phyloP scores from a whole-genome alignment of 257 asterid genomes.

The Fraxinus americana region DNA sequence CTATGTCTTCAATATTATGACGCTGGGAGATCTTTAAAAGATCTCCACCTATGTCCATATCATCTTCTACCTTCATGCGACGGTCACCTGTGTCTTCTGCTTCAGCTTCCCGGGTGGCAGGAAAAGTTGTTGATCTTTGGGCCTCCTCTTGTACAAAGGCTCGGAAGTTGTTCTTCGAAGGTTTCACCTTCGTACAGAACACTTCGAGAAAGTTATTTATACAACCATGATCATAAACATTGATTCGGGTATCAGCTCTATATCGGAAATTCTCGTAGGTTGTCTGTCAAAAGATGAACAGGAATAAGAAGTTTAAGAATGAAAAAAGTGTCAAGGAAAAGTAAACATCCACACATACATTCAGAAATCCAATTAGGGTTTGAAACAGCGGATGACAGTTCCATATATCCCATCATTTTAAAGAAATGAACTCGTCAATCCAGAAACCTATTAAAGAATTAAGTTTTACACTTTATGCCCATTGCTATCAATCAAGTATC shows the following conservation, averaged over 20 bases:
- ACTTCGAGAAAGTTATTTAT: slow-evolving; percentile 77
- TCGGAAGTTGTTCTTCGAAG: slow-evolving; percentile 82
- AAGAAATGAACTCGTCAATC: not conserved
- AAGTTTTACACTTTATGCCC: not conserved
- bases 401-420: not conserved
- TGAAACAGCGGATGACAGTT: not conserved
- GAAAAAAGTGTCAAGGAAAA: not conserved
- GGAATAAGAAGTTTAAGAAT: slow-evolving; percentile 19
- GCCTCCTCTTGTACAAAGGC: slow-evolving; percentile 80
- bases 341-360: not conserved
- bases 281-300: slow-evolving; percentile 55
- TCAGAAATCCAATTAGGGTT: not conserved
- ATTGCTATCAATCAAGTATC: not conserved
- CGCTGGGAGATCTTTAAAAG: slow-evolving; percentile 93
- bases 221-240: slow-evolving; percentile 87
- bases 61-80: slow-evolving; percentile 85
- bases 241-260: slow-evolving; percentile 81
- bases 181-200: slow-evolving; percentile 82
- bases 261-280: slow-evolving; percentile 96
- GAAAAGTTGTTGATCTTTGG: slow-evolving; percentile 52
- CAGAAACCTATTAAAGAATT: not conserved
- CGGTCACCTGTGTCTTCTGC: slow-evolving; percentile 54
- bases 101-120: slow-evolving; percentile 58
- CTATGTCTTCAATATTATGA: slow-evolving; percentile 86
- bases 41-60: slow-evolving; percentile 89